Percentiles rank a stretch among this genome's conserved stretches.
phyloP scores from a whole-genome alignment of 2,329 filamentous ascomycete genomes.

The Dendryphion nanum region DNA sequence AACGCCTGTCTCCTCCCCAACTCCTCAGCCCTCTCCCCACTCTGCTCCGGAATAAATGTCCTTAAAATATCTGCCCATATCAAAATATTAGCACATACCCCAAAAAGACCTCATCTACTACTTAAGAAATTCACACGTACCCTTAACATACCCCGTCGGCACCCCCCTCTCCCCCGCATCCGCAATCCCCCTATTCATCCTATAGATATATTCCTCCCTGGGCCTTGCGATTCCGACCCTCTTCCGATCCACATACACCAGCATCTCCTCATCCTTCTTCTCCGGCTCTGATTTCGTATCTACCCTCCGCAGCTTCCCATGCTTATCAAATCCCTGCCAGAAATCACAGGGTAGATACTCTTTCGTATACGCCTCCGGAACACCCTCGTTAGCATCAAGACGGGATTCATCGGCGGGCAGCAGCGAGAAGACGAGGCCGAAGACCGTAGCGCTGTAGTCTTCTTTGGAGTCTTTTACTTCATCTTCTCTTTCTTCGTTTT shows the following conservation, averaged over 20 bases:
- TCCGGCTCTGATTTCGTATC: conserved; percentile 11
- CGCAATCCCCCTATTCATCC: conserved; percentile 63
- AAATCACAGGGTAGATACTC: conserved; percentile 45
- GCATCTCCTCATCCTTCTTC: conserved; percentile 35
- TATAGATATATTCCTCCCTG: conserved; percentile 57
- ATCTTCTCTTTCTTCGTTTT: conserved; percentile 1
- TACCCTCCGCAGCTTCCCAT: conserved; percentile 18
- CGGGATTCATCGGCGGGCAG: conserved; percentile 21
- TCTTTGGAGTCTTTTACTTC: conserved; percentile 2
- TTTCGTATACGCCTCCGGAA: conserved; percentile 61
- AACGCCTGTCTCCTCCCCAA: conserved; percentile 39
- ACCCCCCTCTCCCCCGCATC: conserved; percentile 58
- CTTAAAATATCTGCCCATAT: conserved; percentile 56
- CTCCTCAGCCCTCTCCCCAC: conserved; percentile 18
- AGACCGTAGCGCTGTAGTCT: conserved; percentile 40
- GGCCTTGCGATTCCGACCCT: conserved; percentile 25
- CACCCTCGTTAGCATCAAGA: conserved; percentile 56
- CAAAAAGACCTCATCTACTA: too few species aligned
- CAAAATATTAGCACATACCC: too few species aligned
- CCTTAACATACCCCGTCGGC: conserved; percentile 55
- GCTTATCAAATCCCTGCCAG: conserved; percentile 31
- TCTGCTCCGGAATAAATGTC: conserved; percentile 45
- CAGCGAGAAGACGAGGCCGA: conserved; percentile 36
- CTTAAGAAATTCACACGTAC: too few species aligned
- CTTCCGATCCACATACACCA: conserved; percentile 60